phyloP scores from a whole-genome alignment of 768 basidiomycete genomes.

The Serpula lacrymans region DNA sequence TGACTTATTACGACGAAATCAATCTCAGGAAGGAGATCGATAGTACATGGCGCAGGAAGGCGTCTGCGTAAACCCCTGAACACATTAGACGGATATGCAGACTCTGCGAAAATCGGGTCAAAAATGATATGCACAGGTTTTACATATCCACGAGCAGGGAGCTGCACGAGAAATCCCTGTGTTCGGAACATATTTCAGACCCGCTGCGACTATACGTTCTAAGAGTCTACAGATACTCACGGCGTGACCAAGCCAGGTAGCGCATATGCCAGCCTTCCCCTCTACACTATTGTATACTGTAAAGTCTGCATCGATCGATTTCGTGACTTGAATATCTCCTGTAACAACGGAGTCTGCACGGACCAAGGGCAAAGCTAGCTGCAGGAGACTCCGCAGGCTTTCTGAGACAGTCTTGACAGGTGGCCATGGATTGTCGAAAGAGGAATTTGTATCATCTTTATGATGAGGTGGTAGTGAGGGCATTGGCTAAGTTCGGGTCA shows the following conservation, averaged over 20 bases:
- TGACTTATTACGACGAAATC: conserved; percentile 39
- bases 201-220: not conserved
- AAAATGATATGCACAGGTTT: conserved; percentile 33
- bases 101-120: conserved; percentile 39
- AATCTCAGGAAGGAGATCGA: conserved; percentile 36
- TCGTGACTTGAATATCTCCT: not conserved
- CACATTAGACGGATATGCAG: conserved; percentile 25
- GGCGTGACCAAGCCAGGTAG: conserved; percentile 38
- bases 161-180: conserved; percentile 28
- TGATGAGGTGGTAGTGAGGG: conserved; percentile 3
- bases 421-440: conserved; percentile 5
- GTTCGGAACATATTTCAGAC: not conserved
- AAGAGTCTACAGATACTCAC: conserved; percentile 14
- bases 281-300: conserved; percentile 1
- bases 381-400: not conserved
- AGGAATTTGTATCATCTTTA: not conserved
- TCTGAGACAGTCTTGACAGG: not conserved
- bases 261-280: conserved; percentile 4
- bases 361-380: not conserved
- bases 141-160: conserved; percentile 12
- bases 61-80: conserved; percentile 29
- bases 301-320: conserved; percentile 2
- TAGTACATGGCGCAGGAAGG: conserved; percentile 31
- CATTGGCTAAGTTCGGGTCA: too few relatives aligned
- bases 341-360: conserved; percentile 1